phyloP scores from a whole-genome alignment of 2,329 filamentous ascomycete genomes.

The Aspergillus awamori region DNA sequence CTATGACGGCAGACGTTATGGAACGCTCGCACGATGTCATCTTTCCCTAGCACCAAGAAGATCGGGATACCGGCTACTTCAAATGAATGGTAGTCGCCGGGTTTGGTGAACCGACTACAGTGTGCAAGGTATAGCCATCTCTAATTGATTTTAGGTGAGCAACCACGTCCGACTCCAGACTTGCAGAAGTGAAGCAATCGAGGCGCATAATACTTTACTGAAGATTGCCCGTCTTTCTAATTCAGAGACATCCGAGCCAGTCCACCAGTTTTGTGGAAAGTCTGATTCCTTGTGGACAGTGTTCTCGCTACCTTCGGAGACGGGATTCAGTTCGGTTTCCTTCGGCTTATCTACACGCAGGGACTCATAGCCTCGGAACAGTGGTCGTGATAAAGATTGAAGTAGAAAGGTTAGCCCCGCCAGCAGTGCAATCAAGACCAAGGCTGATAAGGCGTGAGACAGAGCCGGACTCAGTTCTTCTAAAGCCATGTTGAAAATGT shows the following conservation, averaged over 20 bases:
- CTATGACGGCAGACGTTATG: slow-evolving; percentile 66
- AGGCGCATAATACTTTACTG: slow-evolving; percentile 42
- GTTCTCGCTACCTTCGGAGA: background rate
- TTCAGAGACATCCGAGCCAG: slow-evolving; percentile 47
- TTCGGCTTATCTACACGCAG: background rate
- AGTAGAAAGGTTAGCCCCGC: slow-evolving; percentile 15
- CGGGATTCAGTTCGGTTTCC: background rate
- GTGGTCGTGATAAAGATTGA: slow-evolving; percentile 8
- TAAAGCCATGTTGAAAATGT: background rate
- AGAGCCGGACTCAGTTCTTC: slow-evolving; percentile 1
- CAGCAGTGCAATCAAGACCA: slow-evolving; percentile 14
- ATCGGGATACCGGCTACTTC: slow-evolving; percentile 61
- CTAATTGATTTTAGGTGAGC: slow-evolving; percentile 21
- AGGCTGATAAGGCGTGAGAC: background rate
- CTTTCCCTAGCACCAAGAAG: slow-evolving; percentile 56
- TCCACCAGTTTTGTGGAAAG: slow-evolving; percentile 44
- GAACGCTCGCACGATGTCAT: slow-evolving; percentile 59
- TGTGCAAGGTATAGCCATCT: slow-evolving; percentile 43
- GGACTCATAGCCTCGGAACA: background rate
- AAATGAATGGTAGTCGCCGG: slow-evolving; percentile 61
- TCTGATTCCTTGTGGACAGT: slow-evolving; percentile 45
- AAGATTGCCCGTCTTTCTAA: slow-evolving; percentile 55
- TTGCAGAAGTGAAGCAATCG: background rate
- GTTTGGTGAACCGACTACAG: slow-evolving; percentile 51
- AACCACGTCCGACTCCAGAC: background rate